Percentiles rank a stretch among this genome's conserved stretches.
phyloP scores from a whole-genome alignment of 2,329 filamentous ascomycete genomes.

The Hypoxylon sp. region DNA sequence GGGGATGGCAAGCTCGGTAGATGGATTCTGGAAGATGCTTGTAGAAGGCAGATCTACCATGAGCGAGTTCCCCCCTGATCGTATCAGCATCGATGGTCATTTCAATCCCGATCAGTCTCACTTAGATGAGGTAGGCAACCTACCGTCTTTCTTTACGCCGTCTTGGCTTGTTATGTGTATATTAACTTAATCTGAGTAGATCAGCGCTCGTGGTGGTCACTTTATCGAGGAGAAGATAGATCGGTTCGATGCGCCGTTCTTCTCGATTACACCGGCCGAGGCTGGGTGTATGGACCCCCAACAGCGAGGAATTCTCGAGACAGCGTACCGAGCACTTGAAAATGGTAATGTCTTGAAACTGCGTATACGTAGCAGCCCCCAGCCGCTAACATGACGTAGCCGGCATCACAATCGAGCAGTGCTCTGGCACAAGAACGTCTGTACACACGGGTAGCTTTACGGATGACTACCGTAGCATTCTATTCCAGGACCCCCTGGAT shows the following conservation, averaged over 20 bases:
- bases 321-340: constrained; percentile 38
- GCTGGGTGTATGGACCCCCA: constrained; percentile 36
- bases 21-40: constrained; percentile 7
- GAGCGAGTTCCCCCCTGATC: background rate
- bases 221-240: constrained; percentile 20
- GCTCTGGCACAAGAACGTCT: constrained; percentile 28
- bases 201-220: constrained; percentile 8
- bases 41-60: too few relatives aligned
- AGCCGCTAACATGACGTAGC: too few relatives aligned
- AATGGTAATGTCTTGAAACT: too few relatives aligned
- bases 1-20: background rate
- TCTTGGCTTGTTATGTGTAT: too few relatives aligned
- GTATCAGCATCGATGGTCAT: constrained; percentile 12
- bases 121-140: too few relatives aligned
- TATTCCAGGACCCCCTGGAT: constrained; percentile 48
- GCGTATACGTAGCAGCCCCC: too few relatives aligned
- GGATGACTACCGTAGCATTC: constrained; percentile 49
- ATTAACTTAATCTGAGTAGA: too few relatives aligned
- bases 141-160: too few relatives aligned
- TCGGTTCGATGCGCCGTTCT: constrained; percentile 28
- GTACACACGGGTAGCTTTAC: constrained; percentile 33
- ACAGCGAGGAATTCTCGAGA: constrained; percentile 35
- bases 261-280: constrained; percentile 30
- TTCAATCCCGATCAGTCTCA: constrained; percentile 7
- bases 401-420: constrained; percentile 33